Base-by-base conservation (phyloP, 2,329 filamentous ascomycete species). In the Colletotrichum sp. region DNA sequence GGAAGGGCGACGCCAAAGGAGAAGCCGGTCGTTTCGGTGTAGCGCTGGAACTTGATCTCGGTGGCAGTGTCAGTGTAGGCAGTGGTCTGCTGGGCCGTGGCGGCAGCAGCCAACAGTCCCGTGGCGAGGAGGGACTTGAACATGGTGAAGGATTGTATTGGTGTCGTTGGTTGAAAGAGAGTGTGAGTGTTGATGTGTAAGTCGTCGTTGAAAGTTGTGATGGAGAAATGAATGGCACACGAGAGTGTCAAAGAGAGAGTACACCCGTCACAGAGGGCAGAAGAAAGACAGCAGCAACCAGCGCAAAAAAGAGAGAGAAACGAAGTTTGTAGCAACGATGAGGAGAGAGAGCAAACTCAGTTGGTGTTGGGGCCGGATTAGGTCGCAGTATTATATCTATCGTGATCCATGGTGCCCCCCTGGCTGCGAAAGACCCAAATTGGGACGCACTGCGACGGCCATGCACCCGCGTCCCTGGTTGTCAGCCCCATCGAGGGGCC, bases 231-330 rank as follows among this genome's bases (percentile, higher is more conserved):
- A 77, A 75, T 52, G 68, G 59, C 67, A 71, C 67, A 75, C 72
- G 26, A 75, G 16, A 60, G 68, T 65, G 61, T 75, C n/a, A 9
- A 60, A 68, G 74, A 77, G 72, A 75, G 72, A 66, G 71, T 71
- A 75, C 67, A 67, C 74, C 74, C 67, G 74, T 77, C 72, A n/a
- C 74, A 69, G 74, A 73, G 65, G 74, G 74, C 64, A 75, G 16
- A 68, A 68, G 63, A 65, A 61, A 73, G 70, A 13, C 13, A 68
- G 24, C 9, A 55, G 65, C 74, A 75, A 75, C 74, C 74, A 75
- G 74, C 64, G 74, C 74, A 32, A 68, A 28, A 68, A 28, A 61
- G 30, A 32, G 30, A 13, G 18, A 60, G 71, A 75, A 73, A 36
- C 24, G 65, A 73, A 75, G 43, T 64, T 43, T 39, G 32, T 64